Percentiles rank a stretch among this genome's conserved stretches.
phyloP scores from a whole-genome alignment of 306 rosid species.

The Vigna nakashimae region DNA sequence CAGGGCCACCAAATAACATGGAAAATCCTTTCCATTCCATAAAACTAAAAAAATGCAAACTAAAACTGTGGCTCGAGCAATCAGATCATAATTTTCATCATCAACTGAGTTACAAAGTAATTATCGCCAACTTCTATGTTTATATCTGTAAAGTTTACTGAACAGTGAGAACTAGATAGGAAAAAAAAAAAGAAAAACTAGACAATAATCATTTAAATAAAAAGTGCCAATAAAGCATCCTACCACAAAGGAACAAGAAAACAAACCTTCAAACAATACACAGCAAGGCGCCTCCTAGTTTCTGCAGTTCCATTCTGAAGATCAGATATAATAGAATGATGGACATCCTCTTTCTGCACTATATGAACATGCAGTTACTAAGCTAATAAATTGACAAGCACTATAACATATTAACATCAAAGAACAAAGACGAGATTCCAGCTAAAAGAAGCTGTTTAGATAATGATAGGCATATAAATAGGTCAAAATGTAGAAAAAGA shows the following conservation, averaged over 20 bases:
- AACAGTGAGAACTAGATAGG: constrained; percentile 26
- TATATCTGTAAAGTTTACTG: constrained; percentile 9
- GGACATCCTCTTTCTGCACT: constrained; percentile 96
- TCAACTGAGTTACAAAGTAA: constrained; percentile 14
- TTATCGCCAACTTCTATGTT: background rate
- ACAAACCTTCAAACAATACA: constrained; percentile 91
- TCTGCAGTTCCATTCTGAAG: constrained; percentile 98
- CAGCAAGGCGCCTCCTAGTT: constrained; percentile 97
- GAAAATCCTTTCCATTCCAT: constrained; percentile 13
- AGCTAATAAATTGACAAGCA: constrained; percentile 31
- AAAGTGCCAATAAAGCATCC: constrained; percentile 38
- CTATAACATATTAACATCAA: background rate
- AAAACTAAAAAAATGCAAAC: constrained; percentile 22
- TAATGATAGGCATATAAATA: constrained; percentile 2
- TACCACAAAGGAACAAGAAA: constrained; percentile 37
- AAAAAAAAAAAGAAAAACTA: constrained; percentile 8
- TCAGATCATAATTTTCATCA: constrained; percentile 33
- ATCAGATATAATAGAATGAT: constrained; percentile 96
- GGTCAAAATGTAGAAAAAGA: constrained; percentile 8
- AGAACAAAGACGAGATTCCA: constrained; percentile 29
- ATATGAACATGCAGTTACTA: constrained; percentile 37
- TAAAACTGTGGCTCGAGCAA: constrained; percentile 16
- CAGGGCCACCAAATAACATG: constrained; percentile 27
- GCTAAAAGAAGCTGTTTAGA: constrained; percentile 38
- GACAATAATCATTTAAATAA: constrained; percentile 17